phyloP scores from a whole-genome alignment of 257 asterid genomes.

The Ajuga chamaepitys region DNA sequence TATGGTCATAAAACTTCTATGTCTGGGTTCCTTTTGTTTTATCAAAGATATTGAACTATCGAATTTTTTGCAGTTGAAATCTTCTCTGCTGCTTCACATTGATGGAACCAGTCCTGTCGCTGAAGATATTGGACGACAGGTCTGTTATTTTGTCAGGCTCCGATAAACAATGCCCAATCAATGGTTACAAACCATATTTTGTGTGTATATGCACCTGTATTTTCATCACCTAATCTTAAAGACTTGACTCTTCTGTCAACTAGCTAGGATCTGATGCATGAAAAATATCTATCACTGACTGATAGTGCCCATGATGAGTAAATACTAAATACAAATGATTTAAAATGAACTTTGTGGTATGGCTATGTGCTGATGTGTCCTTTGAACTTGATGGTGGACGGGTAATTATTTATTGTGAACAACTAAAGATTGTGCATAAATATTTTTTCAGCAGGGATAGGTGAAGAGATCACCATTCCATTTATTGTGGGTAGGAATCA shows the following conservation, averaged over 20 bases:
- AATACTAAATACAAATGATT: background rate
- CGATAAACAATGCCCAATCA: background rate
- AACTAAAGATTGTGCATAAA: background rate
- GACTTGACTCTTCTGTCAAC: background rate
- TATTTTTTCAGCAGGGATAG: background rate
- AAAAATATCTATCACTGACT: background rate
- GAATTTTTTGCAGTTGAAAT: constrained; percentile 67
- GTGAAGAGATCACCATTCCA: background rate
- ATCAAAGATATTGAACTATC: too few species aligned
- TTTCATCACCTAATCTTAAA: background rate
- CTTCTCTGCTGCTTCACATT: constrained; percentile 72
- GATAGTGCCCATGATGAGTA: background rate
- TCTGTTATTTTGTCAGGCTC: too few species aligned
- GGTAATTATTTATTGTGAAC: background rate
- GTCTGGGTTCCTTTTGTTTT: too few species aligned
- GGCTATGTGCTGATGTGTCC: background rate
- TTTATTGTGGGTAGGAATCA: background rate
- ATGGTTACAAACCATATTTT: background rate
- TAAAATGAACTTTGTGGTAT: background rate
- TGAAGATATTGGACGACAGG: constrained; percentile 99
- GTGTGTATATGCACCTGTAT: background rate
- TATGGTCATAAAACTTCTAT: too few species aligned
- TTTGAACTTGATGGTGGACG: background rate
- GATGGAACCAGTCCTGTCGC: constrained; percentile 88
- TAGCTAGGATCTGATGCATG: background rate